Base-by-base conservation (phyloP, 805 yeast species). In the Candida yuanshanica region DNA sequence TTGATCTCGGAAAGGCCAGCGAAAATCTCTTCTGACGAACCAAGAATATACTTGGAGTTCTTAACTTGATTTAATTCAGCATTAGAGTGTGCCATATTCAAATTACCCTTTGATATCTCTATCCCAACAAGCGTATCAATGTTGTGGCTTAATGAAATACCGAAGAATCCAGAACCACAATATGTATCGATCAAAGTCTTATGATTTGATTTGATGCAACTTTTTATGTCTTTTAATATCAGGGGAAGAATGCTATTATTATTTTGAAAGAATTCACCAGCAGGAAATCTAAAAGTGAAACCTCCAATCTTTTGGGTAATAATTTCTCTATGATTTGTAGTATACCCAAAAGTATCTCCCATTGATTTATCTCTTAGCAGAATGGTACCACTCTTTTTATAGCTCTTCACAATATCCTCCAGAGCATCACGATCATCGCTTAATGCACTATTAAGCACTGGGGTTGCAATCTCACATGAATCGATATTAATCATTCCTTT, bases 201-300 rank as follows among this genome's bases (percentile, higher is more conserved):
- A 14, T 62, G 57, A 1, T 65, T 63, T n/a, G 69, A 62, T 24
- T 74, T 59, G 31, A 88, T 66, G 52, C 84, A 82, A 9, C 76
- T 69, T 41, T 77, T 73, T 17, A 93, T 97, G 54, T 86, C 86
- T 27, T 69, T 66, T 11, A 95, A 78, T n/a, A 91, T 86, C 1
- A 69, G 60, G 1, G 97, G 96, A 43, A 91, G 66, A 17, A 91
- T 91, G n/a, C 93, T 79, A 61, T 86, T 88, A 63, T 91, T 91
- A 65, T 89, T 90, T 63, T 91, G 99, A 70, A 91, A 91, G 56
- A 91, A 91, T 60, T 90, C 95, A 36, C 95, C 95, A 0, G 97
- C 96, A n/a, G 90, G 81, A 59, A 86, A 93, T 55, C 83, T 79
- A 63, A 93, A 93, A 37, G 76, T 72, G 59, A 70, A 77, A 2